A percentile compares a stretch with the other conserved stretches of the same genome.
Evolutionary conservation across 345 rosid species (phyloP).

Genomic region (Erysimum cheiranthoides): DNA sequence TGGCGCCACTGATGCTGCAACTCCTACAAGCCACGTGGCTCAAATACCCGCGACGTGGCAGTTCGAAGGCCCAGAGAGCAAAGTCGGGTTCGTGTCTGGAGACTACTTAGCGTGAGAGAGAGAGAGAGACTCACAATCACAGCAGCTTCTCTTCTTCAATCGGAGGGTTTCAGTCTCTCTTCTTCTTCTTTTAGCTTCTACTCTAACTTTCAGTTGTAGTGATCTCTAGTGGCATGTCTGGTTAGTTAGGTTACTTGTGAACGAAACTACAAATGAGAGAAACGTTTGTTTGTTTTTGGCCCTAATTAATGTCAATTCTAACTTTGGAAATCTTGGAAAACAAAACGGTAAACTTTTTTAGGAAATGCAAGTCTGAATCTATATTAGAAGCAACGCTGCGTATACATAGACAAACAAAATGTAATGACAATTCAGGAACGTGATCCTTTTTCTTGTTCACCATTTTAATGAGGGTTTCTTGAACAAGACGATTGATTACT

Average conservation of each 20-base stretch:
- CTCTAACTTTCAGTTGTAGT: slow-evolving; percentile 22
- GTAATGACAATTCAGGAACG: not conserved
- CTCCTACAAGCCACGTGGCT: slow-evolving; percentile 38
- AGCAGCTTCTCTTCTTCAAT: not conserved
- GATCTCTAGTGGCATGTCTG: not conserved
- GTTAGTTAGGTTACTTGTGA: slow-evolving; percentile 28
- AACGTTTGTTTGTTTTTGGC: not conserved
- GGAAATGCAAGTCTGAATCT: slow-evolving; percentile 19
- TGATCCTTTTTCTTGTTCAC: not conserved
- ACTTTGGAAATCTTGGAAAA: not conserved
- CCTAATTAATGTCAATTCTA: slow-evolving; percentile 15
- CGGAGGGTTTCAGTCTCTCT: not conserved
- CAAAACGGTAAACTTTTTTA: not conserved
- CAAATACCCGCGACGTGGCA: slow-evolving; percentile 33
- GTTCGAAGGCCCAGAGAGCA: slow-evolving; percentile 37
- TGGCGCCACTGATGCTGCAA: slow-evolving; percentile 22
- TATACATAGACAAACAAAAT: not conserved
- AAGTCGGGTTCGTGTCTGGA: slow-evolving; percentile 45
- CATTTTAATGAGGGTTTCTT: not conserved
- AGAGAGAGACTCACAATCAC: not conserved
- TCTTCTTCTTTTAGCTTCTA: not conserved
- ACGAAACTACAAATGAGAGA: slow-evolving; percentile 30
- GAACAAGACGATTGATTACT: no score
- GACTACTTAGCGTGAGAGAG: slow-evolving; percentile 39
- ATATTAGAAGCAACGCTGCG: not conserved